Percentiles rank a stretch among this genome's conserved stretches.
phyloP scores from a whole-genome alignment of 768 basidiomycete species.

The Termitomyces sp. region DNA sequence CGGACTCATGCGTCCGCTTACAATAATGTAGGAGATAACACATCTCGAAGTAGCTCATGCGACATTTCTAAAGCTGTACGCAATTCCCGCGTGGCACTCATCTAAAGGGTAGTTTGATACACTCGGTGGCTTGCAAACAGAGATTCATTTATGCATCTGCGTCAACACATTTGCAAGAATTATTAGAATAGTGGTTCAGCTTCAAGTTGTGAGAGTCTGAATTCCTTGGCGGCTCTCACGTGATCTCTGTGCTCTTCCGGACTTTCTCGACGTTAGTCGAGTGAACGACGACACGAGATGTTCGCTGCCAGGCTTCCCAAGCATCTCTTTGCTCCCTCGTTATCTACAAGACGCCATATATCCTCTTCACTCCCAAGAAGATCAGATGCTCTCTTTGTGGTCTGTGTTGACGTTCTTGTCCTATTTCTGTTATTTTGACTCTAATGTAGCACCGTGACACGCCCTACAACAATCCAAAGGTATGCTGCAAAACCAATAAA shows the following conservation, averaged over 20 bases:
- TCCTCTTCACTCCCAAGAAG: slow-evolving; percentile 40
- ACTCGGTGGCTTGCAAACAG: no score
- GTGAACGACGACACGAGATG: slow-evolving; percentile 19
- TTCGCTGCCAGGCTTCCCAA: slow-evolving; percentile 26
- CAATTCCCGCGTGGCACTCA: no score
- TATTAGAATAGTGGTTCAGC: no score
- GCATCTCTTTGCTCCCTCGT: slow-evolving; percentile 21
- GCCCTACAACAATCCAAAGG: slow-evolving; percentile 89
- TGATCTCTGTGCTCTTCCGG: slow-evolving; percentile 14
- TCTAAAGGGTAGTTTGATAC: no score
- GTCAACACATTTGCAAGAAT: no score
- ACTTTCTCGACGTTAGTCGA: slow-evolving; percentile 13
- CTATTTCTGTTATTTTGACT: slow-evolving; percentile 6
- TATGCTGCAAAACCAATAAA: slow-evolving; percentile 21
- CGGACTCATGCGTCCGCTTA: no score
- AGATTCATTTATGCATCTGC: no score
- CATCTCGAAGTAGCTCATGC: no score
- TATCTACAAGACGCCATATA: slow-evolving; percentile 27
- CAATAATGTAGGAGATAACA: no score
- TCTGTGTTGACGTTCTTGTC: slow-evolving; percentile 33
- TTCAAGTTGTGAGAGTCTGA: no score
- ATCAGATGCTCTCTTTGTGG: slow-evolving; percentile 87
- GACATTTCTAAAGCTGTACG: no score
- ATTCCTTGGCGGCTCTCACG: slow-evolving; percentile 13
- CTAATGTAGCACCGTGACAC: slow-evolving; percentile 85